Evolutionary conservation across 176 grass and related monocot species (phyloP).

Genomic region (Musa itinerans): DNA sequence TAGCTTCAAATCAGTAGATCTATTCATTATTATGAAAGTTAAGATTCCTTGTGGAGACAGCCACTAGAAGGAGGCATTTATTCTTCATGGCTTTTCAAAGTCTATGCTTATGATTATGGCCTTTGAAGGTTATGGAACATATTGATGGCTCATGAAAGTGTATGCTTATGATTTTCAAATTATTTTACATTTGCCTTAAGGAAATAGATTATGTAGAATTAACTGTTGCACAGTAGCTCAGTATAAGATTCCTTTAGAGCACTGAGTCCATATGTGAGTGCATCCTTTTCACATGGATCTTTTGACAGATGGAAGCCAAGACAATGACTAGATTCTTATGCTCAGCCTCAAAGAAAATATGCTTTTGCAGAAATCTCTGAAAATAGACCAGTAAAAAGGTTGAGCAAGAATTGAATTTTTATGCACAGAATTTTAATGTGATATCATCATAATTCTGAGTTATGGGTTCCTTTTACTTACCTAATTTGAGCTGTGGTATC

Average conservation of each 20-base stretch:
- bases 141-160: background rate
- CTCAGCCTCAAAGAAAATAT: background rate
- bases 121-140: background rate
- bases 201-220: background rate
- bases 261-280: background rate
- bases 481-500: no score
- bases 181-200: background rate
- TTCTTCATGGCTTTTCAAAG: background rate
- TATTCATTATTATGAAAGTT: background rate
- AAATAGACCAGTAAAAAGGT: no score
- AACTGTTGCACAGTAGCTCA: background rate
- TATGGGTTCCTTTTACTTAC: no score
- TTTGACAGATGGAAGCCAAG: background rate
- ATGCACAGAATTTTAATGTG: no score
- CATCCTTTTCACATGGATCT: background rate
- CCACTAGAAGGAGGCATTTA: background rate
- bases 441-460: no score
- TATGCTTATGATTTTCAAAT: background rate
- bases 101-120: background rate
- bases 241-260: background rate
- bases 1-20: background rate
- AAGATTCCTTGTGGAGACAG: background rate
- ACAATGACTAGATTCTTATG: background rate
- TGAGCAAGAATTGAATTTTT: no score
- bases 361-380: background rate